phyloP scores from a whole-genome alignment of 2,329 filamentous ascomycete species.

The Ustilaginoidea virens region DNA sequence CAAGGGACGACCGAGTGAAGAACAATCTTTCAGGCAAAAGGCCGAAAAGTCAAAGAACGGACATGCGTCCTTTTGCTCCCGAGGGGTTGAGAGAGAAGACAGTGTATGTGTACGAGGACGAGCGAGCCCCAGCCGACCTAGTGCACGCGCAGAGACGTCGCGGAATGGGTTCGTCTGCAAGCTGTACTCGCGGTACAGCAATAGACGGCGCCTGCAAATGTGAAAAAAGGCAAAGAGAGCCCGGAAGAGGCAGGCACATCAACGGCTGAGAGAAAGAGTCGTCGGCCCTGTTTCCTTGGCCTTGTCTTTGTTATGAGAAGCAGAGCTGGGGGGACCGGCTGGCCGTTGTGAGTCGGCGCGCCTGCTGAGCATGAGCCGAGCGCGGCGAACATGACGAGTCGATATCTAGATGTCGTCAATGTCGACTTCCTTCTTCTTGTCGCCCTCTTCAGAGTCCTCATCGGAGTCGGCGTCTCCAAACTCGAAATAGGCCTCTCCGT shows the following conservation, averaged over 20 bases:
- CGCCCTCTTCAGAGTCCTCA: conserved; percentile 36
- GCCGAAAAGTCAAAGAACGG: neutral
- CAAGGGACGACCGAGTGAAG: conserved; percentile 3
- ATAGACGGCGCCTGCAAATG: no score
- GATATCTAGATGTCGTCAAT: conserved; percentile 77
- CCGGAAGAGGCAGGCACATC: no score
- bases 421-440: conserved; percentile 64
- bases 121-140: conserved; percentile 10
- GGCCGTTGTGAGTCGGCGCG: no score
- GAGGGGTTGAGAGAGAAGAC: conserved; percentile 49
- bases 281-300: no score
- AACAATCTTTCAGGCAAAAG: neutral
- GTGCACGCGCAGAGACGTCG: conserved; percentile 1
- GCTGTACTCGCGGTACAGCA: no score
- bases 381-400: neutral
- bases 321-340: no score
- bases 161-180: no score
- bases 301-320: no score
- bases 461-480: conserved; percentile 82
- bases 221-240: no score
- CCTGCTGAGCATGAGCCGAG: no score
- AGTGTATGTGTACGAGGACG: conserved; percentile 26
- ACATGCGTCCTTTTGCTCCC: conserved; percentile 2
- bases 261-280: no score
- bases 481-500: conserved; percentile 95